Evolutionary conservation across 208 protist genomes (phyloP).

Genomic region (Trypanosoma caninum): DNA sequence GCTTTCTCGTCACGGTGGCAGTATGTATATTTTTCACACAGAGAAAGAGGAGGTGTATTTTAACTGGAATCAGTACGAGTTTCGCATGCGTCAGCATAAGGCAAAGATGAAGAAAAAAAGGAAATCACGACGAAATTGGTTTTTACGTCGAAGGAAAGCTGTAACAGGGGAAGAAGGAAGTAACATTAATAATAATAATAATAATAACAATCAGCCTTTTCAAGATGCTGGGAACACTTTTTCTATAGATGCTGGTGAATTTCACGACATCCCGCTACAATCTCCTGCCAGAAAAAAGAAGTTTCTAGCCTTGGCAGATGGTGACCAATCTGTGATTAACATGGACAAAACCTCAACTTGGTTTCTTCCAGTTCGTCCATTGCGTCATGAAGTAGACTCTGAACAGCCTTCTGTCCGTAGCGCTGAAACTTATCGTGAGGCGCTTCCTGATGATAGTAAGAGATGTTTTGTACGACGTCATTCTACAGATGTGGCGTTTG

Average conservation of each 20-base stretch:
- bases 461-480: too few species aligned
- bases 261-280: background rate
- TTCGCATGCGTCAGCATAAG: constrained; percentile 56
- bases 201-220: background rate
- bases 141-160: too few species aligned
- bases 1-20: constrained; percentile 81
- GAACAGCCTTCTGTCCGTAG: background rate
- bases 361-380: constrained; percentile 7
- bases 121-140: too few species aligned
- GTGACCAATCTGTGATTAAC: constrained; percentile 6
- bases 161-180: background rate
- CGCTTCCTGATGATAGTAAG: background rate
- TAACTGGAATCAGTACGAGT: constrained; percentile 70
- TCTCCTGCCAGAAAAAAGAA: background rate
- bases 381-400: background rate
- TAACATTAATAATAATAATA: background rate
- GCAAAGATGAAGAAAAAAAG: constrained; percentile 45
- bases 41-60: constrained; percentile 71
- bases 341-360: constrained; percentile 25
- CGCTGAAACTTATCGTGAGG: background rate
- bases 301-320: background rate
- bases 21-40: constrained; percentile 86
- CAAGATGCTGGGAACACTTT: background rate
- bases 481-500: too few species aligned
- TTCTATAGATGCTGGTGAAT: background rate